phyloP scores from a whole-genome alignment of 805 yeast species.

The Saitoella complicata region DNA sequence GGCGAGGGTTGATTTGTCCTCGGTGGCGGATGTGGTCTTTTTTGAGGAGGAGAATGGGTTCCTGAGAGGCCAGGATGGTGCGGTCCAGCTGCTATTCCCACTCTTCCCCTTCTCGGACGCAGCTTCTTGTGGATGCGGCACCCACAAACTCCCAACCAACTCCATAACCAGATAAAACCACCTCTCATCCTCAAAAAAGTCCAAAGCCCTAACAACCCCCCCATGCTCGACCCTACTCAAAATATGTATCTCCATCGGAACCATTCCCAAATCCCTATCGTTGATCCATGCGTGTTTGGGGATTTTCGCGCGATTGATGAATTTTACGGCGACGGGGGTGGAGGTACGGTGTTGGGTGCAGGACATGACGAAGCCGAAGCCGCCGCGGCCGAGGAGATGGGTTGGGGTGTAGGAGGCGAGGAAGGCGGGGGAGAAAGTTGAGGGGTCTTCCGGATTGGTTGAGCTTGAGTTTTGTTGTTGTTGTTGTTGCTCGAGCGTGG shows the following conservation, averaged over 20 bases:
- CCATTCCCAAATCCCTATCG: conserved; percentile 5
- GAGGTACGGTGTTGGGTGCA: conserved; percentile 5
- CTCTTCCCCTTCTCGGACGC: too few species aligned
- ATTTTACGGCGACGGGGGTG: conserved; percentile 10
- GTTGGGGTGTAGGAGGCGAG: background rate
- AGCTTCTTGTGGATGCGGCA: too few species aligned
- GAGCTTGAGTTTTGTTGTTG: background rate
- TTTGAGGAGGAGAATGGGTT: too few species aligned
- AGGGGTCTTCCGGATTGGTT: background rate
- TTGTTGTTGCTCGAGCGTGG: background rate
- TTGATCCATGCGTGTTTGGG: conserved; percentile 8
- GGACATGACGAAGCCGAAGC: conserved; percentile 13
- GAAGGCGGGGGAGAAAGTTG: background rate
- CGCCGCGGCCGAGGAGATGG: background rate
- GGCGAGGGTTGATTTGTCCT: too few species aligned
- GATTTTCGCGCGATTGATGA: conserved; percentile 9
- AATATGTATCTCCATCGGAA: conserved; percentile 10
- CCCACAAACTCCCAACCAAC: conserved; percentile 12
- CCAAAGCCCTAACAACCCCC: conserved; percentile 6
- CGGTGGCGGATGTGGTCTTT: too few species aligned
- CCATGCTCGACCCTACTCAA: conserved; percentile 8
- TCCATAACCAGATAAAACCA: conserved; percentile 10
- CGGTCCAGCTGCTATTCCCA: too few species aligned
- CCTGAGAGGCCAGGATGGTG: too few species aligned
- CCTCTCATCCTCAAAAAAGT: conserved; percentile 8